Conservation (phyloP, 345 rosid genomes). For the Eucalyptus regnans region DNA sequence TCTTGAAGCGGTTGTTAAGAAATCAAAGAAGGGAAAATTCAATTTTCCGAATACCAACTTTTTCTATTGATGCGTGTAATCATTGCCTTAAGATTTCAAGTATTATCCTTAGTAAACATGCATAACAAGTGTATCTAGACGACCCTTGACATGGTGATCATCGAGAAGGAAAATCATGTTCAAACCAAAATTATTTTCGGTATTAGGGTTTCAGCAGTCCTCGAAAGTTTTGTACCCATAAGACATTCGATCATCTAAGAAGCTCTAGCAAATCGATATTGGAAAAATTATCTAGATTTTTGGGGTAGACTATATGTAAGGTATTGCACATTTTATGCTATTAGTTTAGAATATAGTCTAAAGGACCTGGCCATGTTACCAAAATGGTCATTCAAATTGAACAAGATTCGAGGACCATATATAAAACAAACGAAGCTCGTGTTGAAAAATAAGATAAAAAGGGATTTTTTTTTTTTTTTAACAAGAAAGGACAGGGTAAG, state of each 20-base stretch:
- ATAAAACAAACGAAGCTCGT: neutral
- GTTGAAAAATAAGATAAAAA: neutral
- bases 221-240: neutral
- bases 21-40: neutral
- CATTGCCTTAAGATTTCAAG: neutral
- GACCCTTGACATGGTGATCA: neutral
- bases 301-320: neutral
- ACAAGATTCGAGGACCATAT: neutral
- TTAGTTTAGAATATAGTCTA: neutral
- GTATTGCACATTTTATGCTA: neutral
- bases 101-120: neutral
- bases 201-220: neutral
- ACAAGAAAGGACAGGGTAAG: too few relatives aligned
- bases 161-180: neutral
- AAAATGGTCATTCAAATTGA: neutral
- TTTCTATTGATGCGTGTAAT: neutral
- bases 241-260: neutral
- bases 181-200: neutral
- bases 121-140: neutral
- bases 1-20: neutral
- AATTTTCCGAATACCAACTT: neutral
- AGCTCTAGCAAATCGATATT: neutral
- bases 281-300: neutral
- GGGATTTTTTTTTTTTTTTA: rapidly evolving
- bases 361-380: neutral